Evolutionary conservation across 2,329 filamentous ascomycete species (phyloP).

Genomic region (Blastomyces gilchristii): DNA sequence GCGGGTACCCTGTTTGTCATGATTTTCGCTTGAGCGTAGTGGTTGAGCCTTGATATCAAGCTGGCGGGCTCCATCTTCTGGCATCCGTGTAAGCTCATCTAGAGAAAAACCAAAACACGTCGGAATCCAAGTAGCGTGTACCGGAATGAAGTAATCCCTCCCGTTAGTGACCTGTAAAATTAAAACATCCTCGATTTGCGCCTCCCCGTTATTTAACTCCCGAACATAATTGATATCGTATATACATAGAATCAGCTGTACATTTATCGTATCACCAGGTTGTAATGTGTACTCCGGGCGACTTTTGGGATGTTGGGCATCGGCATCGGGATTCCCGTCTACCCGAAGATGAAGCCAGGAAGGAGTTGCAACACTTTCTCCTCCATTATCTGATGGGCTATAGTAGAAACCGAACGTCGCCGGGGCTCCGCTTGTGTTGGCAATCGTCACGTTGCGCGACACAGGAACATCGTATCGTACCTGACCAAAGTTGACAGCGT

Average conservation of each 20-base stretch:
- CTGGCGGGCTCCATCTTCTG: conserved; percentile 66
- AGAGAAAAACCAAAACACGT: conserved; percentile 76
- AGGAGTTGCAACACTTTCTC: conserved; percentile 36
- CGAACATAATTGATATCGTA: conserved; percentile 54
- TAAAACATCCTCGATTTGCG: conserved; percentile 70
- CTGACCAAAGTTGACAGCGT: conserved; percentile 65
- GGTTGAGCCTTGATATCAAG: conserved; percentile 38
- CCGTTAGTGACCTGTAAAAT: conserved; percentile 75
- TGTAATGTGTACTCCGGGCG: conserved; percentile 55
- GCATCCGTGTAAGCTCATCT: conserved; percentile 78
- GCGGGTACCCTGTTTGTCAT: conserved; percentile 37
- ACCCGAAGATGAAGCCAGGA: conserved; percentile 65
- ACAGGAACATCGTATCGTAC: conserved; percentile 59
- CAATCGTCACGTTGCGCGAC: conserved; percentile 63
- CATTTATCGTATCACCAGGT: conserved; percentile 71
- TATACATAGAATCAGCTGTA: conserved; percentile 59
- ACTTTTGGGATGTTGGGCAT: conserved; percentile 14
- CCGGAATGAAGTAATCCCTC: conserved; percentile 80
- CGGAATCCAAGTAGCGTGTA: conserved; percentile 67
- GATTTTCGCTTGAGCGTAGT: conserved; percentile 22
- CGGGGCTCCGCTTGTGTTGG: conserved; percentile 77
- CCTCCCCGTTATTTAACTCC: conserved; percentile 58
- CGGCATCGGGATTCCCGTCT: conserved; percentile 40
- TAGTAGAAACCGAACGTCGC: conserved; percentile 74
- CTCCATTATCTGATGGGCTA: conserved; percentile 47